Base-by-base conservation (phyloP, 1,139 yeast genomes). In the Ogataea hybrid region DNA sequence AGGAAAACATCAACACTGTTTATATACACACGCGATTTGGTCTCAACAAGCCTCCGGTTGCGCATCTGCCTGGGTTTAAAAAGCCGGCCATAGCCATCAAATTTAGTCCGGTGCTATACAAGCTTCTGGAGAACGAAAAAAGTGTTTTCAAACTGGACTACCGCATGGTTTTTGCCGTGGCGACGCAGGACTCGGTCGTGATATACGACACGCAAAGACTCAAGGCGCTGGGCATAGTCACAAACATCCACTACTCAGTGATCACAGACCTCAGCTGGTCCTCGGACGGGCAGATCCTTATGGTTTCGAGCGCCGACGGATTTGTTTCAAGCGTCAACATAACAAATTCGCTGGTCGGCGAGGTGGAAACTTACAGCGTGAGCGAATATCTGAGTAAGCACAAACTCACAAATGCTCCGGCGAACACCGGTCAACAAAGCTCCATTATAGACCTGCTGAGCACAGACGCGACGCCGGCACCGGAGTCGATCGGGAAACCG, bases 271-370 rank as follows among this genome's bases (percentile, higher is more conserved):
- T 90, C 40, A 67, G 83, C 9, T 94, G 98, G 98, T 75, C 85
- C 31, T 65, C 68, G 3, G 88, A 85, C 59, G 98, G 97, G 0
- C 64, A 65, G n/a, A 67, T 76, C 14, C 64, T 92, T 21, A 68
- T 90, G 50, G 73, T 84, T 25, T 79, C 95, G n/a, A 86, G 97
- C 0, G 84, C 95, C 0, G 99, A 94, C 62, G 98, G 98, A 17
- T 90, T 88, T 57, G 86, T 97, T 54, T 84, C 96, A 1, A 73
- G 74, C 30, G 63, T 88, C 3, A 78, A 86, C 44, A 74, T 63
- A 4, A 45, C 53, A 21, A 54, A 53, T 7, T 39, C 44, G 4
- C 34, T 61, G 2, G 35, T 55, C 9, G 63, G 63, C 2, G 50
- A 50, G 27, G 49, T 49, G 4, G 48, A 47, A 33, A 43, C 53